Evolutionary conservation across 192 early-diverging fungal species (phyloP).

Genomic region (Umbelopsis sp.): DNA sequence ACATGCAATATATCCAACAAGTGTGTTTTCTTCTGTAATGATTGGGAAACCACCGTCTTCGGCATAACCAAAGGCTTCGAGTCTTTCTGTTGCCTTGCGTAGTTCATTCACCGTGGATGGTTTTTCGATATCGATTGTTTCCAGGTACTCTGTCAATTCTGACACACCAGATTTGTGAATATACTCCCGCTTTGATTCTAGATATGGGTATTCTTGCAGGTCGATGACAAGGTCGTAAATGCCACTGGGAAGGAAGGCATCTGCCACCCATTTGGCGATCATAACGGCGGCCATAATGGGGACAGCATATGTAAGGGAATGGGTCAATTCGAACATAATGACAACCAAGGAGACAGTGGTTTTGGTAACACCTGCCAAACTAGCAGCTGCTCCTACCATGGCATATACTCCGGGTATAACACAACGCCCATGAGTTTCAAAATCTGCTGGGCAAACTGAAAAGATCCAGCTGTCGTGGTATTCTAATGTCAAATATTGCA

Average conservation of each 20-base stretch:
- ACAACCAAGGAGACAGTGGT: slow-evolving; percentile 91
- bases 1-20: slow-evolving; percentile 83
- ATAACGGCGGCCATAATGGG: slow-evolving; percentile 40
- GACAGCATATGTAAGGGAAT: slow-evolving; percentile 88
- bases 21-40: slow-evolving; percentile 50
- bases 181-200: slow-evolving; percentile 77
- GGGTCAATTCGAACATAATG: slow-evolving; percentile 99
- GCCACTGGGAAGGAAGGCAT: slow-evolving; percentile 61
- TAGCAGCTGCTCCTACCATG: slow-evolving; percentile 90
- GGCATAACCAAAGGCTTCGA: slow-evolving; percentile 58
- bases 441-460: slow-evolving; percentile 73
- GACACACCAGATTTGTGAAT: slow-evolving; percentile 59
- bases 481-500: slow-evolving; percentile 60
- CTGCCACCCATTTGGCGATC: slow-evolving; percentile 72
- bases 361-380: slow-evolving; percentile 83
- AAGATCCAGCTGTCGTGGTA: slow-evolving; percentile 72
- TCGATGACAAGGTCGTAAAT: slow-evolving; percentile 80
- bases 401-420: slow-evolving; percentile 96
- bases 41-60: slow-evolving; percentile 79
- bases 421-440: slow-evolving; percentile 57
- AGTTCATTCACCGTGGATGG: slow-evolving; percentile 60
- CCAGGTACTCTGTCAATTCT: slow-evolving; percentile 69
- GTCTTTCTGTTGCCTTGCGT: slow-evolving; percentile 52
- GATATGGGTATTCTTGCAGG: slow-evolving; percentile 70
- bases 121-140: slow-evolving; percentile 66